Evolutionary conservation across 495 filamentous ascomycete species (phyloP), one percentile per base, ranked within the genome.

Genomic region (Jackrogersella minutella): DNA sequence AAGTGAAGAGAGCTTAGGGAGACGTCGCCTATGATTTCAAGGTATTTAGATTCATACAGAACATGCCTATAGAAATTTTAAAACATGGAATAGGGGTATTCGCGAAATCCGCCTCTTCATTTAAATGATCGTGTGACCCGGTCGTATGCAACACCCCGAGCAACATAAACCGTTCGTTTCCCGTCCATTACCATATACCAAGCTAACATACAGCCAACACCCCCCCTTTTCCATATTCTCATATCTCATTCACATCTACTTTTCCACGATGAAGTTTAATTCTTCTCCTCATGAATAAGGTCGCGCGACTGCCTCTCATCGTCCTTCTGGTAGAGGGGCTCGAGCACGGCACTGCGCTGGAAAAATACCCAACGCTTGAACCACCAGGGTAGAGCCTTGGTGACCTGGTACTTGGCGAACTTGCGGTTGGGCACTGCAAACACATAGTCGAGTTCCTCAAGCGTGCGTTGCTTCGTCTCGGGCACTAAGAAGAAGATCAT

Each of bases 391-490:
- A 91, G 77, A 2, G 79, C 85, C 63, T 85, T 81, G 54, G 73
- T 82, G 26, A 86, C 28, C 76, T 95, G 90, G 71, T 92, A 91
- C 30, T 62, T 62, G 70, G 84, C 84, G 71, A 91, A 89, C 33
- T 80, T 81, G 40, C 82, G 69, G 21, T 84, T 89, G 0, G 88
- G 88, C 10, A 92, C 89, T 6, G 86, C 89, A 63, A 92, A 96
- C 55, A 96, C 86, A 71, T 93, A 92, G 76, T 96, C 91, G 34
- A 96, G 80, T 73, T 96, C 92, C 75, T 96, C 91, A 9, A 89
- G 79, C 2, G 85, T 87, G 13, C 83, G 81, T 77, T 88, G 84
- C 79, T 90, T 90, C 6, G 88, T 90, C 78, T 90, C 88, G 6
- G 85, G 85, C 24, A 92, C 76, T 61, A 82, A 84, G 11, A 90